phyloP scores from a whole-genome alignment of 2,329 filamentous ascomycete genomes.

The Trichoderma citrinoviride region DNA sequence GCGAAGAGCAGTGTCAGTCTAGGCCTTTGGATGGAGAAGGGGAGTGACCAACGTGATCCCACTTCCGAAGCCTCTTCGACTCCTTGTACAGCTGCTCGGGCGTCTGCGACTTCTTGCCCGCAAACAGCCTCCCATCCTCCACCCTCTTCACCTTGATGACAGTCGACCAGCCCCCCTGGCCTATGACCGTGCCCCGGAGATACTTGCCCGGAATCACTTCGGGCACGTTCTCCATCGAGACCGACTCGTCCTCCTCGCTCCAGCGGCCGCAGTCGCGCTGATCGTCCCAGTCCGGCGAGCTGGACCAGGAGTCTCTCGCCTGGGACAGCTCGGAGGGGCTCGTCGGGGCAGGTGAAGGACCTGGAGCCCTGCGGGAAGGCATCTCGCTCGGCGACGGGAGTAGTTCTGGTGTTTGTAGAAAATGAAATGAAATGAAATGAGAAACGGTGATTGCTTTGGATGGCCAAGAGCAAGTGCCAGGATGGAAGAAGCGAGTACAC shows the following conservation, averaged over 20 bases:
- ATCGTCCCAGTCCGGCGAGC: not conserved
- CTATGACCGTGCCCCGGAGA: constrained; percentile 28
- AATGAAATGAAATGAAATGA: too few relatives aligned
- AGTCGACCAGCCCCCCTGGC: constrained; percentile 30
- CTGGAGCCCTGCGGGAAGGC: not conserved
- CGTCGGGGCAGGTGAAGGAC: not conserved
- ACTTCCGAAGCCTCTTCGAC: constrained; percentile 25
- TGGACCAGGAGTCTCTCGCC: too few relatives aligned
- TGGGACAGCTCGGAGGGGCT: too few relatives aligned
- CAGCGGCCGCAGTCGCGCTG: constrained; percentile 18
- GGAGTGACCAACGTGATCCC: constrained; percentile 30
- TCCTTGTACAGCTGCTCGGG: constrained; percentile 29
- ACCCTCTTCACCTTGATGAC: constrained; percentile 33
- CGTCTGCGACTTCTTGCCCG: constrained; percentile 31
- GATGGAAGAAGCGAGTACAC: too few relatives aligned
- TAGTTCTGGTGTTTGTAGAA: too few relatives aligned
- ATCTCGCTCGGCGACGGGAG: too few relatives aligned
- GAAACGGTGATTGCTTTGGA: too few relatives aligned
- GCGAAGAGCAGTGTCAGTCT: not conserved
- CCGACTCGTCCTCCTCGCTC: constrained; percentile 26
- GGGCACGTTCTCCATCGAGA: constrained; percentile 21
- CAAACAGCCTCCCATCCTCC: constrained; percentile 29
- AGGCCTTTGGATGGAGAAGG: not conserved
- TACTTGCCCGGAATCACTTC: constrained; percentile 27
- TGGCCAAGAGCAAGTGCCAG: too few relatives aligned